Evolutionary conservation across 371 early-diverging fungal species (phyloP), one percentile per base, ranked within the genome.

Genomic region (Mucor velutinosus): DNA sequence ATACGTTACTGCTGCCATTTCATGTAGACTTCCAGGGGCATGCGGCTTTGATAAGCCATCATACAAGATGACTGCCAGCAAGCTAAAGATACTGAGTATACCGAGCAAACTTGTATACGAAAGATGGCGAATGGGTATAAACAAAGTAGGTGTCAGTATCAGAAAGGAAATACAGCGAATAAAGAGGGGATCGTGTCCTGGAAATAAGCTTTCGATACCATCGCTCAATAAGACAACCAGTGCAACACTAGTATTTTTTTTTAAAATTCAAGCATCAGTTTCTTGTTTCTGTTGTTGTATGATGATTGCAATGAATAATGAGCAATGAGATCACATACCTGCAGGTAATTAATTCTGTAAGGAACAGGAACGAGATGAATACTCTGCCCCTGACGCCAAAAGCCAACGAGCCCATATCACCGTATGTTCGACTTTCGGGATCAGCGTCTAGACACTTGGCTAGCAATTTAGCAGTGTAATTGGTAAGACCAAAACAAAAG

Each of bases 381-480:
- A 81, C 67, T 39, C 89, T 78, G 5, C 88, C 90, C 29, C 70
- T 66, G n/a, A 76, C 68, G 17, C 93, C 93, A 81, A 88, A 93
- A 3, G 93, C 90, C 15, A 77, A 67, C 19, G 87, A 84, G 25
- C 88, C 92, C 69, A 90, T 78, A 67, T 93, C 93, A 30, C 89
- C 87, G 75, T 89, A 91, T 14, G 88, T 88, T 27, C 73, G 70
- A 10, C 81, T 76, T 23, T 79, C 77, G 14, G 76, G 77, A 60
- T 80, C 75, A 41, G 74, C 62, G 39, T 86, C 82, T 65, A 93
- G 65, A 70, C 90, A 90, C 67, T 83, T 79, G 15, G 76, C 84
- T 6, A 93, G 71, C 12, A 91, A 45, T 65, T 85, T 89, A 32
- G 90, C 93, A 1, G 92, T 91, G 62, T 88, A 85, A 56, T 82